Evolutionary conservation across 2,329 filamentous ascomycete species (phyloP).

Genomic region (Polychaeton citri): DNA sequence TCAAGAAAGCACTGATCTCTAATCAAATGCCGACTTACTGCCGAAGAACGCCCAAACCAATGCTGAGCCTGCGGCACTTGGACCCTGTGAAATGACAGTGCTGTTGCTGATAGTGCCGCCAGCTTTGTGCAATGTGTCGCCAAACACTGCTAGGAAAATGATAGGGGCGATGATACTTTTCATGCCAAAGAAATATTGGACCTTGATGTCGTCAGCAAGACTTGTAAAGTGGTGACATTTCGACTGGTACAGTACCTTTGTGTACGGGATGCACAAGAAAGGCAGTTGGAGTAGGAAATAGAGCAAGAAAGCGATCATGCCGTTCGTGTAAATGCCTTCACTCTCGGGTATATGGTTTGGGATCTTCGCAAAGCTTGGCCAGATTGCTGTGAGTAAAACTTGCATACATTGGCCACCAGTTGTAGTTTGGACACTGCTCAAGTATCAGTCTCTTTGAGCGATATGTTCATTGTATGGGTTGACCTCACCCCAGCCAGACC

Average conservation of each 20-base stretch:
- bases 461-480: not conserved
- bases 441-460: not conserved
- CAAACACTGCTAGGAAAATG: slow-evolving; percentile 20
- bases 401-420: slow-evolving; percentile 15
- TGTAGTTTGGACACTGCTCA: slow-evolving; percentile 13
- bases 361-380: slow-evolving; percentile 41
- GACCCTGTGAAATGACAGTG: slow-evolving; percentile 17
- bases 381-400: slow-evolving; percentile 31
- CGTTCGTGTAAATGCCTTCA: slow-evolving; percentile 41
- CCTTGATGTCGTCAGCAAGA: slow-evolving; percentile 2
- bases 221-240: not conserved
- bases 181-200: slow-evolving; percentile 19
- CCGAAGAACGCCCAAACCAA: slow-evolving; percentile 17
- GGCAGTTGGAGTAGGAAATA: slow-evolving; percentile 43
- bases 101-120: slow-evolving; percentile 17
- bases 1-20: slow-evolving; percentile 2
- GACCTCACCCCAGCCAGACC: slow-evolving; percentile 15
- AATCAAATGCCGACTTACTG: slow-evolving; percentile 12
- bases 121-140: slow-evolving; percentile 17
- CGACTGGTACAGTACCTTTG: slow-evolving; percentile 9
- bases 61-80: slow-evolving; percentile 14
- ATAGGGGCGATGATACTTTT: slow-evolving; percentile 29
- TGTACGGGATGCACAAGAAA: slow-evolving; percentile 41
- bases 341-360: slow-evolving; percentile 36
- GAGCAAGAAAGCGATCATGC: slow-evolving; percentile 43